Conservation (phyloP, 2,329 filamentous ascomycete genomes). For the Pseudophaeomoniella oleicola region DNA sequence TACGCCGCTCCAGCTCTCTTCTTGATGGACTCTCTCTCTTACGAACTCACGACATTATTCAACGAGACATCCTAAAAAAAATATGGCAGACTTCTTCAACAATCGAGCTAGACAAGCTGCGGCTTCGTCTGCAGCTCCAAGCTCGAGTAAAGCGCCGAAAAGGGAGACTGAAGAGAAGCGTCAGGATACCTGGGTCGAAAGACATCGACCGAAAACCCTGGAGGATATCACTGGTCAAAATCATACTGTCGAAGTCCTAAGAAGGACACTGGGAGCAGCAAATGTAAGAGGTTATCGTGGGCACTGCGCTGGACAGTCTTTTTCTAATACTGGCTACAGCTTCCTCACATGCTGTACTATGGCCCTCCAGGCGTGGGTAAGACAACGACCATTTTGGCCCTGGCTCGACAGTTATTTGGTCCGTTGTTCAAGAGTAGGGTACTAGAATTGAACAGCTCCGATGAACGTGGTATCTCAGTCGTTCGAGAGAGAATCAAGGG, state of each 20-base stretch:
- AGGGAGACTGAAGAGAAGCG: not conserved
- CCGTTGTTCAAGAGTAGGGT: slow-evolving; percentile 85
- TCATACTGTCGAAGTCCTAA: slow-evolving; percentile 85
- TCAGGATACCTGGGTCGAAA: not conserved
- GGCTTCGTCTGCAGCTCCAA: not conserved
- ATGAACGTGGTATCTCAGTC: slow-evolving; percentile 94
- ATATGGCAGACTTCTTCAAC: slow-evolving; percentile 4
- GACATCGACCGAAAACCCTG: slow-evolving; percentile 80
- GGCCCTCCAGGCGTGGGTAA: slow-evolving; percentile 95
- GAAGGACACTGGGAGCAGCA: slow-evolving; percentile 82
- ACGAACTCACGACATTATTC: not conserved
- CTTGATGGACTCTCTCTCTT: no score
- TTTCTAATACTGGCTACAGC: slow-evolving; percentile 29
- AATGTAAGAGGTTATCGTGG: slow-evolving; percentile 43
- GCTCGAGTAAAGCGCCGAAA: not conserved
- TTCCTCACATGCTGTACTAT: slow-evolving; percentile 99
- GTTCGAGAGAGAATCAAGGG: slow-evolving; percentile 97
- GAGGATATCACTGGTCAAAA: slow-evolving; percentile 95
- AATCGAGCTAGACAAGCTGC: slow-evolving; percentile 1
- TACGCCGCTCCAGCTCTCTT: no score
- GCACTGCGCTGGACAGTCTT: slow-evolving; percentile 3
- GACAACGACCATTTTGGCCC: slow-evolving; percentile 90
- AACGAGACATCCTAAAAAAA: slow-evolving; percentile 2
- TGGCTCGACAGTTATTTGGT: slow-evolving; percentile 94
- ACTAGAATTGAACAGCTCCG: slow-evolving; percentile 97